Conservation (phyloP, 208 protist genomes). For the Histomonas meleagridis region DNA sequence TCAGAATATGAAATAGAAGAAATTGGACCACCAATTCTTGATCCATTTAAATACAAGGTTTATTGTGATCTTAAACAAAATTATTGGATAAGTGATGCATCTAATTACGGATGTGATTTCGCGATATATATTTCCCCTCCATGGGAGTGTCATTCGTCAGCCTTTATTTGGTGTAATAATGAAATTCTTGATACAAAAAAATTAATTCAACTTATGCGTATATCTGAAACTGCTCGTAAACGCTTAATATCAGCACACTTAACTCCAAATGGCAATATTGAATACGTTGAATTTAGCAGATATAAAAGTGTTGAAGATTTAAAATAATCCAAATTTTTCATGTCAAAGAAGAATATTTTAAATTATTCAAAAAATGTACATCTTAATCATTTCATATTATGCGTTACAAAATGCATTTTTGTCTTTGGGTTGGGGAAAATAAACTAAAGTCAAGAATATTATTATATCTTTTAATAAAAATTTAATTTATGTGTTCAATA, state of each 20-base stretch:
- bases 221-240: neutral
- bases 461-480: too few relatives aligned
- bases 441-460: too few relatives aligned
- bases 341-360: too few relatives aligned
- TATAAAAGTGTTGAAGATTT: too few relatives aligned
- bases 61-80: conserved; percentile 9
- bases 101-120: conserved; percentile 11
- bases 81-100: neutral
- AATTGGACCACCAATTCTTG: neutral
- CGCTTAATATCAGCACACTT: neutral
- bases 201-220: neutral
- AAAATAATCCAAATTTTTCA: too few relatives aligned
- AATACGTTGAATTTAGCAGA: too few relatives aligned
- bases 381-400: too few relatives aligned
- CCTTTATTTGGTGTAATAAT: conserved; percentile 1
- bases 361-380: too few relatives aligned
- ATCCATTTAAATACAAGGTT: neutral
- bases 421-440: too few relatives aligned
- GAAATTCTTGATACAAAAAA: neutral
- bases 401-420: too few relatives aligned
- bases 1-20: neutral
- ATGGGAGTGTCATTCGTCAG: conserved; percentile 26
- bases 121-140: neutral
- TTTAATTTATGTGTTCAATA: too few relatives aligned
- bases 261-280: too few relatives aligned